A percentile compares a stretch with the other conserved stretches of the same genome.
Conservation (phyloP, 345 rosid species). For the Balakata baccata region DNA sequence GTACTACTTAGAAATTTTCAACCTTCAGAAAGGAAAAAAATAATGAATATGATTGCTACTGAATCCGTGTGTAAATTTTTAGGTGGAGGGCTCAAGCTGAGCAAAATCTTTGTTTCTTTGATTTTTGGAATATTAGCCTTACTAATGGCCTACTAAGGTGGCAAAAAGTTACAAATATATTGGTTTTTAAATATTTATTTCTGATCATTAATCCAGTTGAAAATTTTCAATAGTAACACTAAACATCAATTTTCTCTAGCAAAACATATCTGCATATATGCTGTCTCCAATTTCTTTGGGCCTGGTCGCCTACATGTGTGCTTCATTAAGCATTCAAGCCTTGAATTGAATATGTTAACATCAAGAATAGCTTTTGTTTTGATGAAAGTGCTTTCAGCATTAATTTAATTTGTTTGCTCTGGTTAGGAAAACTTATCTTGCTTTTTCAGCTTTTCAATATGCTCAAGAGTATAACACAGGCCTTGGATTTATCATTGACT, state of each 20-base stretch:
- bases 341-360: background rate
- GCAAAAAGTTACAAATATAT: background rate
- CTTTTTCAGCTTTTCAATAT: background rate
- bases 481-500: conserved; percentile 1
- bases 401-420: background rate
- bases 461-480: background rate
- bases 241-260: background rate
- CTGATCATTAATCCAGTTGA: conserved; percentile 3
- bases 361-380: background rate
- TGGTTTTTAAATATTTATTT: background rate
- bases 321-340: background rate
- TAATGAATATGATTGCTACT: background rate
- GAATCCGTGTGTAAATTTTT: background rate
- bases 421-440: background rate
- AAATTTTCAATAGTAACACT: background rate
- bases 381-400: background rate
- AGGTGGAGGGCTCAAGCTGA: background rate
- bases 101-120: conserved; percentile 3
- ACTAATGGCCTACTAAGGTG: background rate
- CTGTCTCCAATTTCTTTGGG: background rate
- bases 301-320: background rate
- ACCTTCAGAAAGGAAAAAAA: background rate
- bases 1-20: conserved; percentile 34
- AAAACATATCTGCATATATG: background rate
- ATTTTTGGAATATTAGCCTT: background rate